Evolutionary conservation across 1,284 basidiomycete species (phyloP), one percentile per base, ranked within the genome.

Genomic region (Ceratobasidium sp.): DNA sequence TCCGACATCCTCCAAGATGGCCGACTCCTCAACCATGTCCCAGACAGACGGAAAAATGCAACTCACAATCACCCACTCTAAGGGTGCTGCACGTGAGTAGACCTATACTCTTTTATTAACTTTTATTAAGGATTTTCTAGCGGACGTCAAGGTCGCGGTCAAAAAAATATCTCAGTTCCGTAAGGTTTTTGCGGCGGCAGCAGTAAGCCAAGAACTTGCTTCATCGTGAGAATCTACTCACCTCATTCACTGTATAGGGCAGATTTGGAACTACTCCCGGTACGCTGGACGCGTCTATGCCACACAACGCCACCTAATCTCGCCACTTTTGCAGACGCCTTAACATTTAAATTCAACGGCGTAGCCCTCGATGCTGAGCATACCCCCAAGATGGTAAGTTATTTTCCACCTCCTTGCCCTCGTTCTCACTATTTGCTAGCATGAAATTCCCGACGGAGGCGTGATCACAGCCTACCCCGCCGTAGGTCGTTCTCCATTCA

Each of bases 101-200:
- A 26, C 17, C 26, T 4, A 33, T 38, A 12, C 23, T 67, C 17
- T 38, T 13, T 46, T 17, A 12, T 48, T 64, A 4, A 46, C n/a
- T 33, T n/a, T 33, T 23, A 38, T 48, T 52, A 26, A 65, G 15
- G 6, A 17, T 28, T 56, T 38, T 28, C 12, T 75, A 75, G 71
- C 71, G 26, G 71, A 75, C 50, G 71, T 75, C 15, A 75, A 65
- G 33, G 71, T 75, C n/a, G 71, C 71, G 44, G 71, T 75, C 46
- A 75, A 75, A 75, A 75, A 75, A 56, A 33, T 75, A 20, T 75
- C 71, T 20, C 71, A 75, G 26, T 59, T 75, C n/a, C 59, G 71
- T 17, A 75, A 75, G 26, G 71, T 75, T 4, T 75, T 75, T 28
- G 61, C 33, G n/a, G 71, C 71, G 3, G 71, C 71, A 9, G 71